These are phyloP conservation scores for Penicillium glabrum DNA, from an alignment of 2,329 filamentous ascomycete species.

Conservation along the genomic window DNA sequence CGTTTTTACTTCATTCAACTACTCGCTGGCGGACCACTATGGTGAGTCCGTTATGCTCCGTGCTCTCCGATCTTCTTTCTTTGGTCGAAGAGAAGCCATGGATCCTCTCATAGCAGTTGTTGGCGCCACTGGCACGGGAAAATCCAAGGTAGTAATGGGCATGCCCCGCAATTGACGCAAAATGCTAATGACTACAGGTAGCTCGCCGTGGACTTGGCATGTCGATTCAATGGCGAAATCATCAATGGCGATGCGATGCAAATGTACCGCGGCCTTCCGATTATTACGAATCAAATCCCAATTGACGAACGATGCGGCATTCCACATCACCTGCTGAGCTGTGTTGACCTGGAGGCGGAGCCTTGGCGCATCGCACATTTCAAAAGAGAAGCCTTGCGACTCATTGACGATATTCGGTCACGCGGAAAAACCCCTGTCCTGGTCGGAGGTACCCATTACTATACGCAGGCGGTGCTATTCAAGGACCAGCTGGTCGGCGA, in stretches of 20 bases:
- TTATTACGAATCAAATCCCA: constrained; percentile 94
- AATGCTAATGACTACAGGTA: constrained; percentile 44
- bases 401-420: constrained; percentile 74
- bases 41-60: constrained; percentile 23
- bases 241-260: constrained; percentile 99
- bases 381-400: constrained; percentile 63
- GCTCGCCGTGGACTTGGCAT: constrained; percentile 87
- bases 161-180: neutral
- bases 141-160: constrained; percentile 69
- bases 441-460: constrained; percentile 95
- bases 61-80: constrained; percentile 23
- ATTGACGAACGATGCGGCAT: constrained; percentile 72
- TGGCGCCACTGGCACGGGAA: constrained; percentile 89
- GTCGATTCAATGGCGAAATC: constrained; percentile 82
- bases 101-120: constrained; percentile 75
- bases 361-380: constrained; percentile 84
- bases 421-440: constrained; percentile 83
- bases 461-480: constrained; percentile 85
- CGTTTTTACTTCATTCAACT: neutral
- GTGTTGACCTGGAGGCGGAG: constrained; percentile 71
- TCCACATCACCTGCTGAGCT: constrained; percentile 83
- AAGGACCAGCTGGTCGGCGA: constrained; percentile 63
- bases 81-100: constrained; percentile 27
- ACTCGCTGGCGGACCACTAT: neutral
- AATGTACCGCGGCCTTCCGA: constrained; percentile 84